A percentile compares a stretch with the other conserved stretches of the same genome.
Evolutionary conservation across 1,284 basidiomycete species (phyloP).

Genomic region (Puccinia brachypodii): DNA sequence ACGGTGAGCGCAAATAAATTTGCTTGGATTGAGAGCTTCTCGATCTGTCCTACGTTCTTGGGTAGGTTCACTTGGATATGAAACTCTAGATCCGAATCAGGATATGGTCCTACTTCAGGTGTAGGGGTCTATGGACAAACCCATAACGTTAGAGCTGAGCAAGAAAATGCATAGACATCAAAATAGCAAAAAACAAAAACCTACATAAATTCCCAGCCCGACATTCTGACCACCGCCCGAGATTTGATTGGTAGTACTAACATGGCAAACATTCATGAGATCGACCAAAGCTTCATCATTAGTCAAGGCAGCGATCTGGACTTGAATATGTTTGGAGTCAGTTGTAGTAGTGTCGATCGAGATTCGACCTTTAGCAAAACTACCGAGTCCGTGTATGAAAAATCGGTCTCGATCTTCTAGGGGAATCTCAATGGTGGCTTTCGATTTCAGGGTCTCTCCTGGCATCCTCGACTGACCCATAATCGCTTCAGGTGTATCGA

Average conservation of each 20-base stretch:
- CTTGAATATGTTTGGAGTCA: conserved; percentile 23
- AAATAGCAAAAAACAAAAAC: neutral
- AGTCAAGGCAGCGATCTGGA: conserved; percentile 15
- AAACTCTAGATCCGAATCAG: conserved; percentile 43
- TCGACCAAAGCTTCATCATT: conserved; percentile 40
- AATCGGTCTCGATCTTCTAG: conserved; percentile 15
- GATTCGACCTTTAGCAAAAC: conserved; percentile 44
- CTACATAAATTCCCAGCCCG: conserved; percentile 42
- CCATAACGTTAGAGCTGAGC: neutral
- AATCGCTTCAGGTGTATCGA: neutral
- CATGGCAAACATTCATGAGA: conserved; percentile 43
- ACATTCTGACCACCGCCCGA: neutral
- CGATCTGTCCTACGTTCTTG: neutral
- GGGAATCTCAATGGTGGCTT: neutral
- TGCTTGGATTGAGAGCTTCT: neutral
- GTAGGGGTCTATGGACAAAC: conserved; percentile 33
- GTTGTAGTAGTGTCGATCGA: conserved; percentile 10
- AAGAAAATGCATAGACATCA: neutral
- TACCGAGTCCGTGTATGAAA: conserved; percentile 41
- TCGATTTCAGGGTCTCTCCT: neutral
- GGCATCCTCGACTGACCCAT: neutral
- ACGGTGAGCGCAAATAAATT: conserved; percentile 25
- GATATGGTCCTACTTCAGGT: conserved; percentile 42
- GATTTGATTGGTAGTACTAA: neutral
- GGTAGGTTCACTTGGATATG: conserved; percentile 21